These are phyloP conservation scores for Leonotis leonurus DNA, from an alignment of 257 asterid species.

Conservation along the genomic window DNA sequence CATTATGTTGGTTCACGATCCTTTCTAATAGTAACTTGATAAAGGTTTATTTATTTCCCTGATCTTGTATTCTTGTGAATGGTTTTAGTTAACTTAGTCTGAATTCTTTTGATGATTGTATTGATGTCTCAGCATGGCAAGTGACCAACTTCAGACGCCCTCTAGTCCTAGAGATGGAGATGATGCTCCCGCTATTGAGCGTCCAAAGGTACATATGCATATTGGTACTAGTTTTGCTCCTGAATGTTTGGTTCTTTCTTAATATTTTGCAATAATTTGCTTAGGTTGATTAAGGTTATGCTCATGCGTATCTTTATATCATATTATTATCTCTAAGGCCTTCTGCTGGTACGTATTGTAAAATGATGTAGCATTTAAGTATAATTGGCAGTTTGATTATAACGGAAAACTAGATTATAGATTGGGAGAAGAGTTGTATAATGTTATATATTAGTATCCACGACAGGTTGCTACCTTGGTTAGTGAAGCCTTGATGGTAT, in stretches of 20 bases:
- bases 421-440: neutral
- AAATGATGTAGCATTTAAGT: neutral
- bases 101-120: too few relatives aligned
- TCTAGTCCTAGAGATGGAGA: slow-evolving; percentile 93
- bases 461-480: neutral
- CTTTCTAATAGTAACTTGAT: neutral
- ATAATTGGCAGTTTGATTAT: neutral
- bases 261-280: slow-evolving; percentile 8
- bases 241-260: too few relatives aligned
- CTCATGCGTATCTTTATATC: too few relatives aligned
- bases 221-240: slow-evolving; percentile 15
- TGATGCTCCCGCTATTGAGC: slow-evolving; percentile 52
- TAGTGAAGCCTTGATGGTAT: too few relatives aligned
- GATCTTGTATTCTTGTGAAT: too few relatives aligned
- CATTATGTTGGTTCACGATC: neutral
- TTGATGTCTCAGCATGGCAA: slow-evolving; percentile 73
- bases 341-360: neutral
- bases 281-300: slow-evolving; percentile 3
- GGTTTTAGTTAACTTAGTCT: too few relatives aligned
- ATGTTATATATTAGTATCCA: neutral
- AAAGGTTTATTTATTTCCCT: too few relatives aligned
- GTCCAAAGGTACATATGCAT: slow-evolving; percentile 51
- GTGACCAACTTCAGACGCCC: slow-evolving; percentile 81
- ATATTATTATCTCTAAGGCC: neutral
- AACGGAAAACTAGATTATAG: slow-evolving; percentile 9